phyloP scores from a whole-genome alignment of 1,139 yeast species.

The Hansenula anomala region DNA sequence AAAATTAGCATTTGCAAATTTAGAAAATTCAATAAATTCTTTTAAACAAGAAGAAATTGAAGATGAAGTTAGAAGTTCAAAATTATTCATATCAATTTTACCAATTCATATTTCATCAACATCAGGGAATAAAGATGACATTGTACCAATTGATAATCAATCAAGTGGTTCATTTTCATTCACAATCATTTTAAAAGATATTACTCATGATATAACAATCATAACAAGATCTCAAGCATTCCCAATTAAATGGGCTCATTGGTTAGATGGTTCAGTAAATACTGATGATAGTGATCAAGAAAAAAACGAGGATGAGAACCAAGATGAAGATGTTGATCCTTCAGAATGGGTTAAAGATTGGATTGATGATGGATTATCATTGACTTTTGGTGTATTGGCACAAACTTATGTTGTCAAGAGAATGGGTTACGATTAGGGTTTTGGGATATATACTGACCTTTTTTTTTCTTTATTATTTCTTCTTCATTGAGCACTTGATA shows the following conservation, averaged over 20 bases:
- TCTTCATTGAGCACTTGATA: too few species aligned
- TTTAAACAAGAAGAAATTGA: slow-evolving; percentile 10
- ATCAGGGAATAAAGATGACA: slow-evolving; percentile 26
- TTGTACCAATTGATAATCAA: slow-evolving; percentile 34
- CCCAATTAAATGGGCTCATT: slow-evolving; percentile 84
- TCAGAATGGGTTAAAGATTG: slow-evolving; percentile 94
- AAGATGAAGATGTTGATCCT: slow-evolving; percentile 65
- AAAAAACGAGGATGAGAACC: slow-evolving; percentile 23
- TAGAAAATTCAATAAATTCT: slow-evolving; percentile 58
- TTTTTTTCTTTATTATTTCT: not conserved
- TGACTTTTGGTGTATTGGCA: slow-evolving; percentile 80
- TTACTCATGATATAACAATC: slow-evolving; percentile 69
- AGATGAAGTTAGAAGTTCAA: slow-evolving; percentile 36
- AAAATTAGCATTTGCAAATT: slow-evolving; percentile 80
- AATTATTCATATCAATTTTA: slow-evolving; percentile 75
- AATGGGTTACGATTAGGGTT: slow-evolving; percentile 53
- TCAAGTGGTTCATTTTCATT: slow-evolving; percentile 52
- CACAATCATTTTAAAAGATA: slow-evolving; percentile 70
- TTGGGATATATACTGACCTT: not conserved
- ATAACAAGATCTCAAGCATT: slow-evolving; percentile 82
- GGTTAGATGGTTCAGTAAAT: slow-evolving; percentile 55
- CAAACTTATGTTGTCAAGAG: slow-evolving; percentile 87
- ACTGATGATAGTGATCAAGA: slow-evolving; percentile 17
- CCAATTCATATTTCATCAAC: slow-evolving; percentile 38
- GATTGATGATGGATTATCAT: slow-evolving; percentile 78